Evolutionary conservation across 352 stramenopile genomes (phyloP).

Genomic region (Phytophthora fragariaefolia): DNA sequence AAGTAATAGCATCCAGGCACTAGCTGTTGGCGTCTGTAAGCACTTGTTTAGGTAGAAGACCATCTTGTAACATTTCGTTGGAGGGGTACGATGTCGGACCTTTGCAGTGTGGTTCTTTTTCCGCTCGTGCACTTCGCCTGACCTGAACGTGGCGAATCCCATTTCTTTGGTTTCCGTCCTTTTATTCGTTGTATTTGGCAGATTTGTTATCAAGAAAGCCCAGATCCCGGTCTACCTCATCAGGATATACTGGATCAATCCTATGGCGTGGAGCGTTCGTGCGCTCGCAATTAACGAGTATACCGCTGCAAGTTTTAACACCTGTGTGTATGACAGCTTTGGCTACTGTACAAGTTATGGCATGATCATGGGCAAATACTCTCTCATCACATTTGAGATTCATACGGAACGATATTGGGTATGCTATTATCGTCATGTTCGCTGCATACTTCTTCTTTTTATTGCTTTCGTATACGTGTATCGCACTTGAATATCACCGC

Average conservation of each 20-base stretch:
- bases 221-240: slow-evolving; percentile 36
- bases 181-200: slow-evolving; percentile 31
- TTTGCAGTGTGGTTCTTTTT: slow-evolving; percentile 33
- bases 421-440: slow-evolving; percentile 21
- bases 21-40: no score
- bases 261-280: not conserved
- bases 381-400: slow-evolving; percentile 21
- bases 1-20: no score
- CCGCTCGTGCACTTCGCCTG: slow-evolving; percentile 5
- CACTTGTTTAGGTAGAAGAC: no score
- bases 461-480: slow-evolving; percentile 29
- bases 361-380: slow-evolving; percentile 31
- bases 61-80: no score
- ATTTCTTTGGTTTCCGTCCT: slow-evolving; percentile 27
- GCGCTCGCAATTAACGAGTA: slow-evolving; percentile 35
- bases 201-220: slow-evolving; percentile 32
- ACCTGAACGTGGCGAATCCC: slow-evolving; percentile 33
- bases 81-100: no score
- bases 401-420: slow-evolving; percentile 30
- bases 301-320: slow-evolving; percentile 22
- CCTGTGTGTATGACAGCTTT: slow-evolving; percentile 20
- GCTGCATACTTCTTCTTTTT: slow-evolving; percentile 30
- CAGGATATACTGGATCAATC: not conserved
- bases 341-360: slow-evolving; percentile 24
- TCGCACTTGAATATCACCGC: slow-evolving; percentile 25